Base-by-base conservation (phyloP, 192 early-diverging fungal species). In the Mortierella alpina region DNA sequence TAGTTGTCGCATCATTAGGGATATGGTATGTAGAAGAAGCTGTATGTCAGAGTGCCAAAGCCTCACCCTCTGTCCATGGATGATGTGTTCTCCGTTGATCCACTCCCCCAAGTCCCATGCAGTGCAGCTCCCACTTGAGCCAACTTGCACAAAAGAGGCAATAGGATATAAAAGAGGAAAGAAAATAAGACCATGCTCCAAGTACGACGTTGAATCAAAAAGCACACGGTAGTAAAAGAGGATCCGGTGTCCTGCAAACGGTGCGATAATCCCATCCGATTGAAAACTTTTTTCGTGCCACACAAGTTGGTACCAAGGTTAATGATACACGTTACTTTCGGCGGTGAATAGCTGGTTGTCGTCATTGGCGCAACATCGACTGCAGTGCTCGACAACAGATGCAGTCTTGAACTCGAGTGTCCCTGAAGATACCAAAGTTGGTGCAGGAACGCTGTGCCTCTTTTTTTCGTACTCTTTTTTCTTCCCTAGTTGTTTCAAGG, bases 251-350 rank as follows among this genome's bases (percentile, higher is more conserved):
- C 57, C 57, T 79, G 57, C 68, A 60, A 71, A 67, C 20, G 75
- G 75, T 66, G 75, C 75, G 75, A 79, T 79, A 59, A 39, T 54
- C 66, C 68, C 75, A 71, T 79, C 68, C 75, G 75, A 79, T 79
- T 79, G 75, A 79, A 79, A 79, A 79, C 75, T 79, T 70, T 62
- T 70, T 60, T 62, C 47, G 58, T 53, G 75, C 75, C 75, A 71
- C 69, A 79, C 51, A 7, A 53, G 11, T 20, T 14, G 52, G 23
- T 17, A 23, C 13, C 51, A n/a, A 39, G 41, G 40, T 10, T 1
- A 17, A 57, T 49, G 51, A 10, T 71, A 39, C 4, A 23, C n/a
- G 22, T 59, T 64, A 14, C 56, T 75, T 66, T 79, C 69, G 69
- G 57, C 75, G 40, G 59, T 15, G 17, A 31, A 55, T 67, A 39